phyloP scores from a whole-genome alignment of 495 filamentous ascomycete species.

The Penicillium atrosanguineum region DNA sequence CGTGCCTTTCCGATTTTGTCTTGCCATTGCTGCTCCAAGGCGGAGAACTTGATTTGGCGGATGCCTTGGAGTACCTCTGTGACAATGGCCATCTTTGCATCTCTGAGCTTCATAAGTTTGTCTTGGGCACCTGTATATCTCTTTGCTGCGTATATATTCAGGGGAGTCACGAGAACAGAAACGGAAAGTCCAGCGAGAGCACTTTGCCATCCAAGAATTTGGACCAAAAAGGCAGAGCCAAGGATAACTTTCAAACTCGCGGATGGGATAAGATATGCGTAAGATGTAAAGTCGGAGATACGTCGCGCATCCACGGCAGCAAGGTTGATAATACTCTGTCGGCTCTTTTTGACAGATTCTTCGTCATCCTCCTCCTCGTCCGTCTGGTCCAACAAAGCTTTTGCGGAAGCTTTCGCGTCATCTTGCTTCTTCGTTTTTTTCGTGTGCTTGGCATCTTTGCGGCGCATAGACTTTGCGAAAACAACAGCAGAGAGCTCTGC shows the following conservation, averaged over 20 bases:
- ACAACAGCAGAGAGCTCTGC: constrained; percentile 69
- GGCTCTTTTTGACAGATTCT: constrained; percentile 59
- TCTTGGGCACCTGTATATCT: constrained; percentile 65
- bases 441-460: constrained; percentile 68
- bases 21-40: constrained; percentile 78
- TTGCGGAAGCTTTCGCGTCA: constrained; percentile 10
- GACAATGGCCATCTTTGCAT: constrained; percentile 73
- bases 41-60: constrained; percentile 85
- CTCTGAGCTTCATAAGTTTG: constrained; percentile 73
- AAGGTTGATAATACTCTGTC: constrained; percentile 77
- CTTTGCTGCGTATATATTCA: constrained; percentile 69
- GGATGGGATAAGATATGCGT: constrained; percentile 60
- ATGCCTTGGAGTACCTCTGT: constrained; percentile 82
- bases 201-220: constrained; percentile 70
- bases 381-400: constrained; percentile 25
- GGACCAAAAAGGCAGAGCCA: constrained; percentile 61
- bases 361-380: constrained; percentile 47
- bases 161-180: constrained; percentile 60
- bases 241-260: constrained; percentile 59
- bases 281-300: constrained; percentile 67
- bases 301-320: constrained; percentile 75
- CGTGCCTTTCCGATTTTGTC: constrained; percentile 65
- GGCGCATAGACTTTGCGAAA: constrained; percentile 74
- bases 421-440: constrained; percentile 38
- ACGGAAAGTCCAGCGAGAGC: constrained; percentile 66